phyloP scores from a whole-genome alignment of 2,329 filamentous ascomycete genomes.

The Didymella glomerata region DNA sequence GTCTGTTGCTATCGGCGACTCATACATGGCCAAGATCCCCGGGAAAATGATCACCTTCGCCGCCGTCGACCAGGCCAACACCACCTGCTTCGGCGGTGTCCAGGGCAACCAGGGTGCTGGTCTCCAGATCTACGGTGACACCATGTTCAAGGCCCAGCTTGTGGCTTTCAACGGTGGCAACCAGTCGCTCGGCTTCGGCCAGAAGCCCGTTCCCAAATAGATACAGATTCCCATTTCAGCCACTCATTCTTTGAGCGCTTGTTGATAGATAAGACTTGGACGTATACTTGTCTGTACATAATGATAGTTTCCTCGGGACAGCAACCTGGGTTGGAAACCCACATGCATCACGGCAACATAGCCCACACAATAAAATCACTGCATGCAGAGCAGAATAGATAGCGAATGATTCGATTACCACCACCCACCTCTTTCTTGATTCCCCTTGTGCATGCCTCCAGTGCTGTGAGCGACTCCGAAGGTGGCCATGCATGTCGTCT shows the following conservation, averaged over 20 bases:
- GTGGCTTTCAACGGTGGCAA: constrained; percentile 67
- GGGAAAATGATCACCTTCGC: constrained; percentile 56
- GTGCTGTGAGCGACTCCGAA: background rate
- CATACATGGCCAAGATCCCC: constrained; percentile 65
- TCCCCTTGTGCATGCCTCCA: background rate
- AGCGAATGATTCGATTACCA: constrained; percentile 7
- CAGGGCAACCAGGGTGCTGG: constrained; percentile 64
- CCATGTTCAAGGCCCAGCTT: constrained; percentile 67
- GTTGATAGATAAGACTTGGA: constrained; percentile 15
- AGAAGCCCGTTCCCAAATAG: constrained; percentile 28
- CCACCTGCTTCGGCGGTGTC: constrained; percentile 72
- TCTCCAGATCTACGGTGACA: constrained; percentile 70
- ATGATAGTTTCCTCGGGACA: constrained; percentile 12
- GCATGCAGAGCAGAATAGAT: constrained; percentile 6
- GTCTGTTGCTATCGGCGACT: constrained; percentile 64
- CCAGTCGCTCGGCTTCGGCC: constrained; percentile 62
- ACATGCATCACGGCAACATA: background rate
- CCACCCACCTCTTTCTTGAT: background rate
- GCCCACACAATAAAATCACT: background rate
- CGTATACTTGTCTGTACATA: constrained; percentile 21
- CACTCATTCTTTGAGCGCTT: constrained; percentile 9
- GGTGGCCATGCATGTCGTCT: background rate
- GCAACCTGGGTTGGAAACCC: background rate
- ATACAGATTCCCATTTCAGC: background rate
- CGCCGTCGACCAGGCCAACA: constrained; percentile 50